These are phyloP conservation scores for Thraustochytrium striatum DNA, from an alignment of 352 stramenopile species.

Conservation along the genomic window DNA sequence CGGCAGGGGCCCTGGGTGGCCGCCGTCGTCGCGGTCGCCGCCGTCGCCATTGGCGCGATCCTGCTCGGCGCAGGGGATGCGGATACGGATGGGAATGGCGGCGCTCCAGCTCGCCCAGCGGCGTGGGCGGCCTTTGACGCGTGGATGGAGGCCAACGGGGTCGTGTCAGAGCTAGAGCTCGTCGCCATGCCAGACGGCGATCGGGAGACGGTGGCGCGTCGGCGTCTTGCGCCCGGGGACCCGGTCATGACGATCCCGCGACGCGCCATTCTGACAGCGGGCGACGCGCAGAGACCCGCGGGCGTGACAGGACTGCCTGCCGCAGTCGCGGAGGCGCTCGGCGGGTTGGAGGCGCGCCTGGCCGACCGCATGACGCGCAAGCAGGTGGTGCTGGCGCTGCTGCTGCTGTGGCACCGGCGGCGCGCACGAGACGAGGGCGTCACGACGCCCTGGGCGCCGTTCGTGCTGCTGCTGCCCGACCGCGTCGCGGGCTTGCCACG, in stretches of 20 bases:
- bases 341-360: background rate
- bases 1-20: too few species aligned
- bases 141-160: background rate
- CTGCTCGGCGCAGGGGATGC: too few species aligned
- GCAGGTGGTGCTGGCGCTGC: constrained; percentile 1
- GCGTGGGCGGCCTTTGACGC: background rate
- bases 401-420: constrained; percentile 7
- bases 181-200: background rate
- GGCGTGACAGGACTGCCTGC: background rate
- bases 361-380: background rate
- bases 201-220: background rate
- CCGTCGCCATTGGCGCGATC: too few species aligned
- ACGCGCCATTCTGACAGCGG: background rate
- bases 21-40: too few species aligned
- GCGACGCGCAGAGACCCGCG: background rate
- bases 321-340: background rate
- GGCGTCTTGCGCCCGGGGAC: background rate
- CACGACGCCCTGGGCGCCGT: background rate
- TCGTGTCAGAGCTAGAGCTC: background rate
- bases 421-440: background rate
- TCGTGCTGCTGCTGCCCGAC: background rate
- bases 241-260: background rate
- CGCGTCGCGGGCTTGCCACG: constrained; percentile 6
- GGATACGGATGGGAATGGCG: too few species aligned
- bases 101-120: too few species aligned